phyloP scores from a whole-genome alignment of 257 asterid species.

The Ligustrum vulgare region DNA sequence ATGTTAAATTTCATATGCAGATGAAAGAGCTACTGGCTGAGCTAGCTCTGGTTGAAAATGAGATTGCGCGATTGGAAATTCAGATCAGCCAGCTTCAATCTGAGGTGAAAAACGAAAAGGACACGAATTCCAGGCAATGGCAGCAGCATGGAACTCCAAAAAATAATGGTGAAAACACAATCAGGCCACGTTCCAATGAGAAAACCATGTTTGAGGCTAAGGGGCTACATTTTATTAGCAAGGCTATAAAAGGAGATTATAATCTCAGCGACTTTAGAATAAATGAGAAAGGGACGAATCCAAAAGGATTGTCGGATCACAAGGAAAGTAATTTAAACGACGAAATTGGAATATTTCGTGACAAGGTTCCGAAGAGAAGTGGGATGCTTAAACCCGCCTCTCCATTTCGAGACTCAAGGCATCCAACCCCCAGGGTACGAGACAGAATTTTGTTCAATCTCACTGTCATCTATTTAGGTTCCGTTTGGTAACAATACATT shows the following conservation, averaged over 20 bases:
- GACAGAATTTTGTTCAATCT: neutral
- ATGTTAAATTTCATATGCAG: slow-evolving; percentile 15
- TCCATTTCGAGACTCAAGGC: slow-evolving; percentile 58
- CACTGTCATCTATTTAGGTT: neutral
- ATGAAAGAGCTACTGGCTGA: slow-evolving; percentile 72
- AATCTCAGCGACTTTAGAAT: slow-evolving; percentile 48
- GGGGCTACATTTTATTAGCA: slow-evolving; percentile 81
- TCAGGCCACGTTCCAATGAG: slow-evolving; percentile 22
- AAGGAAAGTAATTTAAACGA: slow-evolving; percentile 40
- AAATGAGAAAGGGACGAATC: slow-evolving; percentile 35
- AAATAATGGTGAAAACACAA: slow-evolving; percentile 4
- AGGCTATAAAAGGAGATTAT: slow-evolving; percentile 84
- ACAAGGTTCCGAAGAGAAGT: slow-evolving; percentile 41
- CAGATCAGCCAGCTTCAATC: slow-evolving; percentile 62
- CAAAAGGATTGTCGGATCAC: slow-evolving; percentile 26
- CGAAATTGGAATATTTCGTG: slow-evolving; percentile 36
- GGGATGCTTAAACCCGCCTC: slow-evolving; percentile 51
- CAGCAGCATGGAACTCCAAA: slow-evolving; percentile 23
- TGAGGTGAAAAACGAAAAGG: slow-evolving; percentile 47
- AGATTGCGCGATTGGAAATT: slow-evolving; percentile 62
- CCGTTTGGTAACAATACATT: too few species aligned
- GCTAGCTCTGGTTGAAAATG: slow-evolving; percentile 70
- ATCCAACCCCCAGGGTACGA: slow-evolving; percentile 69
- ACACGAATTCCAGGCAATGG: slow-evolving; percentile 32
- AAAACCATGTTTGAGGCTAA: slow-evolving; percentile 59